Percentiles rank a stretch among this genome's conserved stretches.
phyloP scores from a whole-genome alignment of 306 rosid species.

The Abrus pulchellus region DNA sequence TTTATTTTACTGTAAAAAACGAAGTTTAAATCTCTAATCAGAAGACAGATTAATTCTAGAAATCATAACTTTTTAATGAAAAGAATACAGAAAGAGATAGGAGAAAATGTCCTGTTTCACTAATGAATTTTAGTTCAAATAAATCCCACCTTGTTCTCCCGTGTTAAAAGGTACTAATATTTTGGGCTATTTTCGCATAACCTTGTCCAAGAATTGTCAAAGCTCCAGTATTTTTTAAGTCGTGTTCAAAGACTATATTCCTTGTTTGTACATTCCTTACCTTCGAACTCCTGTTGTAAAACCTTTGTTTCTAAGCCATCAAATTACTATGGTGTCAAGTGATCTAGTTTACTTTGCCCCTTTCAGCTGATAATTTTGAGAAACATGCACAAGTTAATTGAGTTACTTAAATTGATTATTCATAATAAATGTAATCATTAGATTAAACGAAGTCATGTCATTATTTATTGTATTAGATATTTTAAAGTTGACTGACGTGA shows the following conservation, averaged over 20 bases:
- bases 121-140: conserved; percentile 31
- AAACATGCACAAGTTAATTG: conserved; percentile 26
- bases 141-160: neutral
- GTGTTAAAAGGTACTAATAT: conserved; percentile 36
- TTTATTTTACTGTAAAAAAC: conserved; percentile 16
- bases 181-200: conserved; percentile 67
- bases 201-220: conserved; percentile 59
- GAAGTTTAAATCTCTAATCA: conserved; percentile 29
- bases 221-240: conserved; percentile 61
- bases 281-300: conserved; percentile 55
- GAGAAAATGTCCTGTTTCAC: no score
- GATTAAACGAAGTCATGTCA: conserved; percentile 22
- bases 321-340: conserved; percentile 24
- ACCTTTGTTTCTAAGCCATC: conserved; percentile 30
- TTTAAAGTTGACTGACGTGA: conserved; percentile 21
- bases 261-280: conserved; percentile 99
- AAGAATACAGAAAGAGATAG: neutral
- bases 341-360: conserved; percentile 27
- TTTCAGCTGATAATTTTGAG: conserved; percentile 39
- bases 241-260: conserved; percentile 74
- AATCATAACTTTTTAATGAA: conserved; percentile 1
- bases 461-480: conserved; percentile 4
- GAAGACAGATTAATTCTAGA: neutral
- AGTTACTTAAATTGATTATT: conserved; percentile 33
- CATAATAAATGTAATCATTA: conserved; percentile 12